A percentile compares a stretch with the other conserved stretches of the same genome.
Evolutionary conservation across 2,329 filamentous ascomycete species (phyloP).

Genomic region (Paecilomyces dactylethromorphus): DNA sequence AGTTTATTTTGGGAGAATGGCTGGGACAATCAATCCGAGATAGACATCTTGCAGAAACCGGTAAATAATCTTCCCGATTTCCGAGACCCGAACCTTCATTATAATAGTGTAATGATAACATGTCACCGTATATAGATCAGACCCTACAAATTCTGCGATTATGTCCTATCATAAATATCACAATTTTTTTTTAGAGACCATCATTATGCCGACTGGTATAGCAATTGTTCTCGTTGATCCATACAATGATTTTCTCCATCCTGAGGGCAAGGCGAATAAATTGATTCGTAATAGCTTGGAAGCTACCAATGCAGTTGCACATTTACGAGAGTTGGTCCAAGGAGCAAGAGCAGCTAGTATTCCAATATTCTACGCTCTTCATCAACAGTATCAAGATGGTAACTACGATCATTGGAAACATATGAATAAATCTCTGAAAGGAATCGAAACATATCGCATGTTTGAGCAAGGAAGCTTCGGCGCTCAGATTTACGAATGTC

Average conservation of each 20-base stretch:
- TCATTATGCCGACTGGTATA: background rate
- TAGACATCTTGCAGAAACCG: too few species aligned
- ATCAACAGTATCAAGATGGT: background rate
- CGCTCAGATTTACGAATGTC: background rate
- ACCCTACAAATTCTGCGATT: too few species aligned
- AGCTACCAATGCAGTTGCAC: background rate
- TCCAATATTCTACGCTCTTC: background rate
- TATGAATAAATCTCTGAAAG: background rate
- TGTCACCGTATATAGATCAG: too few species aligned
- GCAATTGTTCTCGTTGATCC: background rate
- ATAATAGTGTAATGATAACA: too few species aligned
- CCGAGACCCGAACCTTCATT: too few species aligned
- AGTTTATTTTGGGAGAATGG: too few species aligned
- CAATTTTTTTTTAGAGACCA: too few species aligned
- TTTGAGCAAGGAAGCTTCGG: background rate
- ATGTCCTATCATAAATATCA: too few species aligned
- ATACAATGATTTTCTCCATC: background rate
- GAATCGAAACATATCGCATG: background rate
- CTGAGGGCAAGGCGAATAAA: background rate
- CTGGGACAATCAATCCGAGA: too few species aligned
- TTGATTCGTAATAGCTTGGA: background rate
- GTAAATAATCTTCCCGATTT: too few species aligned
- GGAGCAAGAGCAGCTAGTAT: background rate
- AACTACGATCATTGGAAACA: background rate
- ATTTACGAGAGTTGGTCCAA: background rate